Percentiles rank a stretch among this genome's conserved stretches.
These are phyloP conservation scores for Yamadazyma aaseri DNA, from an alignment of 1,139 yeast species.

Conservation along the genomic window DNA sequence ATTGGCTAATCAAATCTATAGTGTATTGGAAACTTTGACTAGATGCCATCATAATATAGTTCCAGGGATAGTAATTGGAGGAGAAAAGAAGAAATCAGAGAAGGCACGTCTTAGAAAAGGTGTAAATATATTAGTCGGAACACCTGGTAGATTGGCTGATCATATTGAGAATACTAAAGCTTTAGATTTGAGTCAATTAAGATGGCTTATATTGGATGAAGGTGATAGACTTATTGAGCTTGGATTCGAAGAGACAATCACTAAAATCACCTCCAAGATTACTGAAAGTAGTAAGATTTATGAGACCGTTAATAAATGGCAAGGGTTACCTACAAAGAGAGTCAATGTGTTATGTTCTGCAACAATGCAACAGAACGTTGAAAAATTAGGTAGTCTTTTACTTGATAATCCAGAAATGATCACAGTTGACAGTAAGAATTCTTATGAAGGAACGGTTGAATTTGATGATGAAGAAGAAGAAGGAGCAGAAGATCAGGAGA, in stretches of 20 bases:
- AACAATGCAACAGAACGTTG: constrained; percentile 79
- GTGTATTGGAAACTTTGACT: constrained; percentile 69
- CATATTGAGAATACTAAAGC: constrained; percentile 84
- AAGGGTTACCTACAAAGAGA: constrained; percentile 64
- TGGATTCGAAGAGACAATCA: constrained; percentile 91
- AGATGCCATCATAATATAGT: constrained; percentile 80
- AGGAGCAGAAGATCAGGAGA: constrained; percentile 22
- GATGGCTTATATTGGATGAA: constrained; percentile 89
- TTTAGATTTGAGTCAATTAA: constrained; percentile 65
- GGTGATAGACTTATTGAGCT: constrained; percentile 94
- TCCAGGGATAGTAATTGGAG: constrained; percentile 93
- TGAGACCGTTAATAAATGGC: constrained; percentile 40
- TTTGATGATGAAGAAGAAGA: constrained; percentile 36
- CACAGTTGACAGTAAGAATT: constrained; percentile 25
- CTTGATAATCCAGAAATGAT: constrained; percentile 72
- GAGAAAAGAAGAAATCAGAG: constrained; percentile 90
- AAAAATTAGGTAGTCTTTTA: constrained; percentile 75
- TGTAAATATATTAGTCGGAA: constrained; percentile 82
- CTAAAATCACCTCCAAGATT: constrained; percentile 65
- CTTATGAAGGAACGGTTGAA: constrained; percentile 33
- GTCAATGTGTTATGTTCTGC: constrained; percentile 91
- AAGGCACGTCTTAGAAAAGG: constrained; percentile 90
- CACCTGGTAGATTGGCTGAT: constrained; percentile 90
- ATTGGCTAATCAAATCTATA: constrained; percentile 86
- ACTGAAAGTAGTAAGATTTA: constrained; percentile 42